Percentiles rank a stretch among this genome's conserved stretches.
These are phyloP conservation scores for Acacia confusa DNA, from an alignment of 306 rosid species.

Conservation along the genomic window DNA sequence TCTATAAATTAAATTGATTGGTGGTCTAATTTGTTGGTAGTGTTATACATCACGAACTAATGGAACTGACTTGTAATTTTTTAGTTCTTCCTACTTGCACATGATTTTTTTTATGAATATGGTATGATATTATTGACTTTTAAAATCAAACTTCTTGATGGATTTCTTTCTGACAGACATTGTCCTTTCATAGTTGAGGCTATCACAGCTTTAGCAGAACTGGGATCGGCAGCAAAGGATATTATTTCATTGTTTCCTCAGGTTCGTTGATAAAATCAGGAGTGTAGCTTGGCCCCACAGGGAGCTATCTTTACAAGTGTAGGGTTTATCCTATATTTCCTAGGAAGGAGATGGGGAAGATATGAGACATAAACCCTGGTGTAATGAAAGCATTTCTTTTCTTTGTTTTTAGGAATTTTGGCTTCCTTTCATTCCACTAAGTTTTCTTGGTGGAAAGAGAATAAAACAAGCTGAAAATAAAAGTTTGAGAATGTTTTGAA, in stretches of 20 bases:
- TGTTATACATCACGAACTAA: constrained; percentile 13
- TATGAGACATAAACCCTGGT: constrained; percentile 5
- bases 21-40: background rate
- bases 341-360: constrained; percentile 8
- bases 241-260: constrained; percentile 89
- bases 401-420: constrained; percentile 14
- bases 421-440: constrained; percentile 13
- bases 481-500: constrained; percentile 1
- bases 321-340: constrained; percentile 8
- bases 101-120: constrained; percentile 4
- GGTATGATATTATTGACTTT: constrained; percentile 25
- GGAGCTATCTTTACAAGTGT: background rate
- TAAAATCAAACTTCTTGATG: constrained; percentile 28
- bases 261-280: constrained; percentile 54
- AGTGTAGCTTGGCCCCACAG: background rate
- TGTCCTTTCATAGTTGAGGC: constrained; percentile 90
- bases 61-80: constrained; percentile 10
- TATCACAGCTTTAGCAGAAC: constrained; percentile 79
- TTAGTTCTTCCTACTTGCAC: background rate
- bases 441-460: constrained; percentile 5
- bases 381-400: constrained; percentile 1
- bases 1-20: constrained; percentile 5
- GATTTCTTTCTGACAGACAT: constrained; percentile 56
- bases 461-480: constrained; percentile 4
- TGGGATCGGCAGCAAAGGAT: constrained; percentile 79